A percentile compares a stretch with the other conserved stretches of the same genome.
Evolutionary conservation across 2,329 filamentous ascomycete genomes (phyloP).

Genomic region (Hypoxylon rubiginosum): DNA sequence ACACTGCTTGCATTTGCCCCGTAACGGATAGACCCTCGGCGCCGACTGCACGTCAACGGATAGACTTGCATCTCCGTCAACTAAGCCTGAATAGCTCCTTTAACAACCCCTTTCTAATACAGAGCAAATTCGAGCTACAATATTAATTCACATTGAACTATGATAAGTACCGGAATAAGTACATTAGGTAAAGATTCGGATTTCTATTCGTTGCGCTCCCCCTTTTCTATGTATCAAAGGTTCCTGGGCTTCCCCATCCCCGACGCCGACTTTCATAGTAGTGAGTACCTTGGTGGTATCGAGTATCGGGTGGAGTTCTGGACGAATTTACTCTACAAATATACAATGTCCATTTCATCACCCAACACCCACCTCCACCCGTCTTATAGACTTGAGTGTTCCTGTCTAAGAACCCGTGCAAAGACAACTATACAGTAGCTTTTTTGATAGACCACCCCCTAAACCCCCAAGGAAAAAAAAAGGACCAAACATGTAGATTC

Average conservation of each 20-base stretch:
- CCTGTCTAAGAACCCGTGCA: slow-evolving; percentile 16
- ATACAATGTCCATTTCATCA: slow-evolving; percentile 31
- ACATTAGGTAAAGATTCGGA: neutral
- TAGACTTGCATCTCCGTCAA: neutral
- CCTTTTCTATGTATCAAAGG: slow-evolving; percentile 23
- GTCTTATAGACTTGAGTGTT: slow-evolving; percentile 1
- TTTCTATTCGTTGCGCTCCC: slow-evolving; percentile 21
- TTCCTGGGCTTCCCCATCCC: slow-evolving; percentile 17
- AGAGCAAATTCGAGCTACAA: neutral
- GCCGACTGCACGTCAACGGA: slow-evolving; percentile 12
- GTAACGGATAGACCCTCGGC: slow-evolving; percentile 16
- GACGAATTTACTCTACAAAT: slow-evolving; percentile 43
- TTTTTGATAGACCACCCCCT: slow-evolving; percentile 4
- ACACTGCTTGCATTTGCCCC: slow-evolving; percentile 1
- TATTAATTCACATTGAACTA: neutral
- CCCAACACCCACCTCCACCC: slow-evolving; percentile 7
- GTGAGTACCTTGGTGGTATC: neutral
- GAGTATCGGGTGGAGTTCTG: slow-evolving; percentile 45
- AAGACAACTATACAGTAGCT: slow-evolving; percentile 7
- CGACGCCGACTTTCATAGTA: slow-evolving; percentile 16
- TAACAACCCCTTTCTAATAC: neutral
- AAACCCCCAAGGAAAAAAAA: neutral
- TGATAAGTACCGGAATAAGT: neutral
- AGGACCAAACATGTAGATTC: neutral
- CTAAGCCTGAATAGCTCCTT: neutral